Conservation (phyloP, 1,139 yeast species). For the Pneumocystis murina region DNA sequence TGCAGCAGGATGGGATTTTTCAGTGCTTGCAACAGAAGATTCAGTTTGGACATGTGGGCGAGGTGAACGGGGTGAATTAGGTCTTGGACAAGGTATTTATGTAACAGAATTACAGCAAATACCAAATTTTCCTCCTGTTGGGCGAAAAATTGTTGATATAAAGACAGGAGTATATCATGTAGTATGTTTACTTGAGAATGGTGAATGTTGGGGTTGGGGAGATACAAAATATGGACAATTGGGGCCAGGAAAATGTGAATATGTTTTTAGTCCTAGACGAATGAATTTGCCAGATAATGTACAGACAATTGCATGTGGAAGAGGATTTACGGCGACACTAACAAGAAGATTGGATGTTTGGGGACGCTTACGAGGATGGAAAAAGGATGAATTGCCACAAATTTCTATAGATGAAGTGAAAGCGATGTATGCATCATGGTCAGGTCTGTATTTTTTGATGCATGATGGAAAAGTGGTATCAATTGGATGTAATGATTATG, state of each 20-base stretch:
- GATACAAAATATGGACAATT: conserved; percentile 64
- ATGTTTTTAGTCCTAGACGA: conserved; percentile 1
- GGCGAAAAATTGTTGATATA: conserved; percentile 22
- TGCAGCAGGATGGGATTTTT: conserved; percentile 69
- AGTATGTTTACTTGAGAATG: conserved; percentile 31
- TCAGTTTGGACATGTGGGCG: conserved; percentile 41
- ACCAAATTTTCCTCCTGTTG: conserved; percentile 15
- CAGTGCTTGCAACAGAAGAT: conserved; percentile 34
- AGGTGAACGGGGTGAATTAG: conserved; percentile 66
- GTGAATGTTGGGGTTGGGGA: conserved; percentile 65
- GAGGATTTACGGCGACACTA: background rate
- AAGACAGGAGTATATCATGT: conserved; percentile 45
- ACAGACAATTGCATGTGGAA: background rate
- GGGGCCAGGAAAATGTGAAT: conserved; percentile 15
- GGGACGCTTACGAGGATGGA: background rate
- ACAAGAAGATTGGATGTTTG: background rate
- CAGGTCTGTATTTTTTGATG: conserved; percentile 44
- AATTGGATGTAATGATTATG: conserved; percentile 62
- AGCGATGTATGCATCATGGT: conserved; percentile 42
- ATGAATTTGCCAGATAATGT: background rate
- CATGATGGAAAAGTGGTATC: conserved; percentile 28
- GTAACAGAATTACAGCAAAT: conserved; percentile 1
- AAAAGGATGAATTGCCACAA: background rate
- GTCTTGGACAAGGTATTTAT: conserved; percentile 30
- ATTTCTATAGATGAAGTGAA: background rate